These are phyloP conservation scores for Blastocladiella britannica DNA, from an alignment of 192 early-diverging fungal genomes.

Conservation along the genomic window DNA sequence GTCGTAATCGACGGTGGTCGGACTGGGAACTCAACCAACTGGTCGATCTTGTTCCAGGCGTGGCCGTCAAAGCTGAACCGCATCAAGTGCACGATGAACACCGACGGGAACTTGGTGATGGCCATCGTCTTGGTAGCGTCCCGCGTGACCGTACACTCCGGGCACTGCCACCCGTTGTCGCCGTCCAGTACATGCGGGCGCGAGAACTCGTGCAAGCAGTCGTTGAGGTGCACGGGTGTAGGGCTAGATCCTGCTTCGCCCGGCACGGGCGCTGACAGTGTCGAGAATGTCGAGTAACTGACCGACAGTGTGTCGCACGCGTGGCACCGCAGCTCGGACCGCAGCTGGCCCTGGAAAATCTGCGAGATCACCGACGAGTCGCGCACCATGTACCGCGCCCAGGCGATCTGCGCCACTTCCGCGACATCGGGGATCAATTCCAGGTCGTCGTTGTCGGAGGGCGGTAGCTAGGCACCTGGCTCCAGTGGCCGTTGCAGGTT, in stretches of 20 bases:
- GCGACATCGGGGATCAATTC: conserved; percentile 42
- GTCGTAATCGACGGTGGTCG: conserved; percentile 4
- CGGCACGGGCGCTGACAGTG: conserved; percentile 75
- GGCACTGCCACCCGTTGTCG: conserved; percentile 76
- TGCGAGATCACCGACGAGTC: conserved; percentile 73
- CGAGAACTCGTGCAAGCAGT: conserved; percentile 72
- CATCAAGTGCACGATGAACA: conserved; percentile 83
- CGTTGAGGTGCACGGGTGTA: too few species aligned
- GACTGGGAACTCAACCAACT: conserved; percentile 65
- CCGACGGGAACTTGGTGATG: conserved; percentile 59
- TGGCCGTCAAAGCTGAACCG: conserved; percentile 81
- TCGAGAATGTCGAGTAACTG: conserved; percentile 82
- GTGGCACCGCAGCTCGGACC: conserved; percentile 41
- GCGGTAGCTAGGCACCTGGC: background rate
- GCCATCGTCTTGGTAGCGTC: conserved; percentile 54
- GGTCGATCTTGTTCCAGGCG: conserved; percentile 80
- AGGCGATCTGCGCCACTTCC: conserved; percentile 36
- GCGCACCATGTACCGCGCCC: conserved; percentile 45
- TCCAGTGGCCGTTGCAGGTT: conserved; percentile 37
- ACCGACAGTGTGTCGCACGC: conserved; percentile 55
- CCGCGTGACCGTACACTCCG: conserved; percentile 50
- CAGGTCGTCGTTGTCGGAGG: conserved; percentile 20
- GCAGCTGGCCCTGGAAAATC: conserved; percentile 72
- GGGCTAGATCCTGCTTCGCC: too few species aligned
- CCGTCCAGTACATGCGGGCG: conserved; percentile 71